Evolutionary conservation across 2,329 filamentous ascomycete species (phyloP), one percentile per base, ranked within the genome.

Genomic region (Colletotrichum ledebouriae): DNA sequence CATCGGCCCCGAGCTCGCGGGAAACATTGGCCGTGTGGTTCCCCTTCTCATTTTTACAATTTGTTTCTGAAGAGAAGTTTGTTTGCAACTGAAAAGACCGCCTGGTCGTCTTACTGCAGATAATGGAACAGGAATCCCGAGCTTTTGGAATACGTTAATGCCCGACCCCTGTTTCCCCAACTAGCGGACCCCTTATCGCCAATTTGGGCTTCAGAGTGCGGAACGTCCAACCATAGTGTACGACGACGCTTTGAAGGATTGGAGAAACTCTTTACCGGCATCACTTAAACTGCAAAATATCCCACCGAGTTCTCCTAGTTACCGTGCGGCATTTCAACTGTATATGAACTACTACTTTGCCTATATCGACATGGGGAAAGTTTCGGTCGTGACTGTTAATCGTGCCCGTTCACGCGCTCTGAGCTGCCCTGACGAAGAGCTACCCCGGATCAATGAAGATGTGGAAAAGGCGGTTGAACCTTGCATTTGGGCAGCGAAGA

Each of bases 301-400:
- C 17, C 56, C 74, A 22, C 75, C 78, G 0, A 71, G 65, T 15
- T 73, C 74, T 5, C 72, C 75, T 1, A 70, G 61, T 34, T 79
- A 78, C 42, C 75, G 77, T 6, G 74, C 76, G 1, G 76, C 76
- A 2, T 75, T 78, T 46, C 78, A 80, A 53, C 73, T 80, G 1
- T 76, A 77, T 55, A 68, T 79, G 1, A 79, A 79, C 67, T 79
- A 80, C 61, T 76, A 80, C 62, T 79, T 76, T 53, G 73, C 77
- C 11, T 78, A 76, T 75, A 79, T 80, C 20, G 74, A 77, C 4
- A 76, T 78, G 65, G 76, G 78, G 6, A 79, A 78, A 60, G 74
- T 77, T 3, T 73, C 76, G 2, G 72, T 79, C 2, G 75, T 79
- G 0, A 76, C 76, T 5, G 72, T 77, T 11, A 75, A 75, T 1